Evolutionary conservation across 805 yeast species (phyloP).

Genomic region (Zygosaccharomyces pseudorouxii): DNA sequence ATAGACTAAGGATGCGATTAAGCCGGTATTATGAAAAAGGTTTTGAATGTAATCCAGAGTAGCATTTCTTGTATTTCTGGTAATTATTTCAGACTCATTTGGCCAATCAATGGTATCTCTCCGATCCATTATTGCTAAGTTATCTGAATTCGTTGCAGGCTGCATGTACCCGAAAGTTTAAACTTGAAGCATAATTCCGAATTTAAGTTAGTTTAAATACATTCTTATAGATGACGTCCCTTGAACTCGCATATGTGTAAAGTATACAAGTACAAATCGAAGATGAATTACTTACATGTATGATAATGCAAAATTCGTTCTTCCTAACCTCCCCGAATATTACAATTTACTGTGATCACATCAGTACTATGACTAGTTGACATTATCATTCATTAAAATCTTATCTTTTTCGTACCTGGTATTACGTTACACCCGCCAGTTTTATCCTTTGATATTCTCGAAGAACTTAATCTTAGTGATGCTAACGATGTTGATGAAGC

Average conservation of each 20-base stretch:
- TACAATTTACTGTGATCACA: not conserved
- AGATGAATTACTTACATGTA: too few relatives aligned
- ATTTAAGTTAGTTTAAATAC: too few relatives aligned
- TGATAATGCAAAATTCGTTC: too few relatives aligned
- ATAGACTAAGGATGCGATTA: constrained; percentile 20
- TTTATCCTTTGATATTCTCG: not conserved
- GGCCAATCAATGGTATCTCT: constrained; percentile 21
- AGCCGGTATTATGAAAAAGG: constrained; percentile 32
- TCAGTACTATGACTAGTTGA: not conserved
- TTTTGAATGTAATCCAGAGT: constrained; percentile 22
- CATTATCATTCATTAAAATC: constrained; percentile 3
- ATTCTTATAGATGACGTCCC: too few relatives aligned
- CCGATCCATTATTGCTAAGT: not conserved
- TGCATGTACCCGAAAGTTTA: not conserved
- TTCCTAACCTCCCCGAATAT: too few relatives aligned
- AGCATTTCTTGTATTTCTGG: constrained; percentile 23
- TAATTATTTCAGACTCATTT: constrained; percentile 21
- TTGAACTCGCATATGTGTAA: too few relatives aligned
- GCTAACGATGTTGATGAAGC: constrained; percentile 7
- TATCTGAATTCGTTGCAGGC: not conserved
- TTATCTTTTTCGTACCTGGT: constrained; percentile 17
- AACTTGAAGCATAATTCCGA: too few relatives aligned
- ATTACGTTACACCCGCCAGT: constrained; percentile 10
- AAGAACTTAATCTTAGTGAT: not conserved
- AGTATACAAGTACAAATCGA: too few relatives aligned